Evolutionary conservation across 495 filamentous ascomycete genomes (phyloP), one percentile per base, ranked within the genome.

Genomic region (Pseudoneurospora amorphoporcata): DNA sequence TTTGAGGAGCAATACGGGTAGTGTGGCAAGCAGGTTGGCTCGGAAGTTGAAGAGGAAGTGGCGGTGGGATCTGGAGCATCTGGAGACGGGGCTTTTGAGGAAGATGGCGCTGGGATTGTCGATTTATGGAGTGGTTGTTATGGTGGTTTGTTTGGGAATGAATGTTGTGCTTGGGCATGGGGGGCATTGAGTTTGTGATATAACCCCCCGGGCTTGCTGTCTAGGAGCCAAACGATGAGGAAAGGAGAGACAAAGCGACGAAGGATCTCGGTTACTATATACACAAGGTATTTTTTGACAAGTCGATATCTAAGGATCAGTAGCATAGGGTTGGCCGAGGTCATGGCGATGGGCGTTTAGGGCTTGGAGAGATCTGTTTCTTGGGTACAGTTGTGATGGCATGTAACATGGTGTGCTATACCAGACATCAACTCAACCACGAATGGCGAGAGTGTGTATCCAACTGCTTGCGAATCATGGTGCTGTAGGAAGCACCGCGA

Each of bases 141-240:
- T 99, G 95, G 82, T 92, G 9, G 88, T 94, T 53, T 98, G 95
- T 78, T 81, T 99, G 76, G 82, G 87, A 42, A 94, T 94, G 77
- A 97, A 98, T 79, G 1, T 65, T 32, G 53, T 17, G 16, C 10
- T 70, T n/a, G 39, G 69, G 39, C 68, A 69, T 12, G 35, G 68
- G 68, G 37, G 42, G 19, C 35, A 70, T 32, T 43, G 29, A 23
- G 0, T 23, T 23, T 23, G 23, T 23, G n/a, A n/a, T n/a, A n/a
- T n/a, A n/a, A n/a, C n/a, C n/a, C n/a, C 23, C 23, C 1, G 23
- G 23, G 4, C 7, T 68, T 68, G 35, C 35, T 37, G 35, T 68
- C 38, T 29, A 40, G 8, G 39, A 2, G 8, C 0, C 10, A 5
- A 5, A 40, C 3, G 39, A 40, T 3, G 5, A 37, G 35, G 23